Conservation (phyloP, 2,329 filamentous ascomycete genomes). For the Aureobasidium sp. region DNA sequence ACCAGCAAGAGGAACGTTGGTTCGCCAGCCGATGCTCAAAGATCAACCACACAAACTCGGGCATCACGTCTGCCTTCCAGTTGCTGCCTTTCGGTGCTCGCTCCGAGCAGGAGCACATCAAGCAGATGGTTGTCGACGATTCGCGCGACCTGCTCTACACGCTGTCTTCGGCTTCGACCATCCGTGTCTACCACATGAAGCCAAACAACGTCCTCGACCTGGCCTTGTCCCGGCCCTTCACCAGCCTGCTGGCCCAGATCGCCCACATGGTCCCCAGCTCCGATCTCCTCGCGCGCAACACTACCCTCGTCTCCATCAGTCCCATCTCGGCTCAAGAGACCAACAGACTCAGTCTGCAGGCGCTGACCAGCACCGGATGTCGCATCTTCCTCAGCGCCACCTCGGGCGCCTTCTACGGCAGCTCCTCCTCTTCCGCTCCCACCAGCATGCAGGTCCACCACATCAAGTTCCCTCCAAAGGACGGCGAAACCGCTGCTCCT, state of each 20-base stretch:
- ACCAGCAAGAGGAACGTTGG: slow-evolving; percentile 96
- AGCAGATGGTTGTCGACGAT: slow-evolving; percentile 80
- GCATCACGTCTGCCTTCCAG: slow-evolving; percentile 47
- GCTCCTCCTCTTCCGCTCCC: slow-evolving; percentile 54
- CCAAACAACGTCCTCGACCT: slow-evolving; percentile 42
- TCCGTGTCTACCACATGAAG: slow-evolving; percentile 85
- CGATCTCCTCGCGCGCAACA: slow-evolving; percentile 58
- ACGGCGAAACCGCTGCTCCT: slow-evolving; percentile 17
- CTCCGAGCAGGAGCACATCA: slow-evolving; percentile 48
- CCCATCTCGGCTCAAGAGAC: slow-evolving; percentile 73
- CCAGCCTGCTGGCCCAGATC: slow-evolving; percentile 57
- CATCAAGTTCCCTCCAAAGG: slow-evolving; percentile 77
- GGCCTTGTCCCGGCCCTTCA: slow-evolving; percentile 47
- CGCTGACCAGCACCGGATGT: slow-evolving; percentile 81
- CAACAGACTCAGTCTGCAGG: slow-evolving; percentile 77
- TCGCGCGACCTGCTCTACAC: slow-evolving; percentile 83
- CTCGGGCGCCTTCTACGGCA: slow-evolving; percentile 58
- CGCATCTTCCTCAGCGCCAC: slow-evolving; percentile 88
- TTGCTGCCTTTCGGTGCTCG: slow-evolving; percentile 41
- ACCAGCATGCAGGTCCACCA: slow-evolving; percentile 98
- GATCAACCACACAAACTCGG: slow-evolving; percentile 74
- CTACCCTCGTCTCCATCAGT: slow-evolving; percentile 74
- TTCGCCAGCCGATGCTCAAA: slow-evolving; percentile 83
- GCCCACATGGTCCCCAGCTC: slow-evolving; percentile 71
- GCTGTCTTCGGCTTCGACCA: slow-evolving; percentile 77